Evolutionary conservation across 805 yeast species (phyloP).

Genomic region (Candida nonsorbophila): DNA sequence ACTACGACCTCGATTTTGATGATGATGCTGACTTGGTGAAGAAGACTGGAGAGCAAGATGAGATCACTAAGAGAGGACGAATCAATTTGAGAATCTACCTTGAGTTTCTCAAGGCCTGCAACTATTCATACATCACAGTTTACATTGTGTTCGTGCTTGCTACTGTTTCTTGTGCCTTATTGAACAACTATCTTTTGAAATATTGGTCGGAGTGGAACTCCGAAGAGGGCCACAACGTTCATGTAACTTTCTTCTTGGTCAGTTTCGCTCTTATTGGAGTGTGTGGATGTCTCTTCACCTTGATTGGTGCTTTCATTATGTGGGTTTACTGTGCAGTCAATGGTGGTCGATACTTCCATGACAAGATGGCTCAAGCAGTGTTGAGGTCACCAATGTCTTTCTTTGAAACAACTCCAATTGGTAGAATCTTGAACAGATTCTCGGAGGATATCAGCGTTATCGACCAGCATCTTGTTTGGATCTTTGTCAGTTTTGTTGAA

Average conservation of each 20-base stretch:
- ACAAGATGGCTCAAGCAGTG: constrained; percentile 27
- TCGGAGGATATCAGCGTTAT: constrained; percentile 30
- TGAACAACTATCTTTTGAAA: constrained; percentile 25
- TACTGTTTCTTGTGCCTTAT: constrained; percentile 13
- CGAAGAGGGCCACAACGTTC: constrained; percentile 17
- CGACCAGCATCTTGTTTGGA: constrained; percentile 30
- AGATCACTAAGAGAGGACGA: constrained; percentile 25
- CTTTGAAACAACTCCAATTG: constrained; percentile 38
- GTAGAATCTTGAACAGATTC: constrained; percentile 34
- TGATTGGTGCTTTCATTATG: constrained; percentile 22
- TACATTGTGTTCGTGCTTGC: constrained; percentile 17
- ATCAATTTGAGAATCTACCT: constrained; percentile 23
- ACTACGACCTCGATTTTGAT: constrained; percentile 23
- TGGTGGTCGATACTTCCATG: constrained; percentile 30
- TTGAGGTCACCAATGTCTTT: constrained; percentile 38
- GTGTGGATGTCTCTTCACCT: constrained; percentile 18
- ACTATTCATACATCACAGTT: constrained; percentile 17
- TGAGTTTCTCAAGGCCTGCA: constrained; percentile 28
- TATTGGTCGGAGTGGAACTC: constrained; percentile 32
- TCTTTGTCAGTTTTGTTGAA: constrained; percentile 18
- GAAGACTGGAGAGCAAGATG: constrained; percentile 15
- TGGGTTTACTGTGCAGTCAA: constrained; percentile 26
- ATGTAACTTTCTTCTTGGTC: constrained; percentile 18
- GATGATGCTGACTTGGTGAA: constrained; percentile 8
- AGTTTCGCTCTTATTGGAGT: constrained; percentile 24